Evolutionary conservation across 2,329 filamentous ascomycete species (phyloP).

Genomic region (Phaeomoniella chlamydospora): DNA sequence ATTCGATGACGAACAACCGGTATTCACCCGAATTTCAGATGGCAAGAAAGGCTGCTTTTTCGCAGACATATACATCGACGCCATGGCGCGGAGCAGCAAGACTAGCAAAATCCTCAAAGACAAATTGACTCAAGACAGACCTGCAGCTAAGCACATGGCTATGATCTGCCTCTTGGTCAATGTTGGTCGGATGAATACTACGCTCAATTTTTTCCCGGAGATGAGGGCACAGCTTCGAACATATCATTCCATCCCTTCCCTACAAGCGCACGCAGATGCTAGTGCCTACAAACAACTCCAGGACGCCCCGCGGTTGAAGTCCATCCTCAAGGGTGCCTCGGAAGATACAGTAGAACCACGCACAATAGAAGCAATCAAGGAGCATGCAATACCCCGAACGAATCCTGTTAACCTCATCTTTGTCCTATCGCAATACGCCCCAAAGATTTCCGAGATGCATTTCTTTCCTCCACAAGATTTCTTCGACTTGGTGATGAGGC

Average conservation of each 20-base stretch:
- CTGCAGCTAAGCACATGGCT: constrained; percentile 92
- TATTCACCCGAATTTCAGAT: constrained; percentile 89
- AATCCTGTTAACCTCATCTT: constrained; percentile 98
- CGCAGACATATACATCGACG: constrained; percentile 93
- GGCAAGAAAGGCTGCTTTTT: constrained; percentile 61
- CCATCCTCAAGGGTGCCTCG: constrained; percentile 89
- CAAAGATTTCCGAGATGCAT: constrained; percentile 84
- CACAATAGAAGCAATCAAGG: constrained; percentile 70
- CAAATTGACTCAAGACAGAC: constrained; percentile 82
- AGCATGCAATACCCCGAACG: constrained; percentile 55
- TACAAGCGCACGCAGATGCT: constrained; percentile 88
- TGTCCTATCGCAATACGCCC: constrained; percentile 75
- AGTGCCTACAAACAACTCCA: constrained; percentile 97
- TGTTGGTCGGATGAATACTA: constrained; percentile 97
- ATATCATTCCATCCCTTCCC: constrained; percentile 91
- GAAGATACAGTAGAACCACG: constrained; percentile 80
- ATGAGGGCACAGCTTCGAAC: constrained; percentile 97
- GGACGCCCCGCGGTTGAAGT: constrained; percentile 89
- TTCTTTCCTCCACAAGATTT: constrained; percentile 79
- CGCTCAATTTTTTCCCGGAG: constrained; percentile 95
- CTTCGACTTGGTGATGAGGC: constrained; percentile 91
- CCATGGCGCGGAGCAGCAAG: constrained; percentile 97
- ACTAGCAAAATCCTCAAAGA: constrained; percentile 97
- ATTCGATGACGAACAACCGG: constrained; percentile 45
- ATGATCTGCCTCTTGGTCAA: constrained; percentile 98